Percentiles rank a stretch among this genome's conserved stretches.
These are phyloP conservation scores for Obelidium mucronatum DNA, from an alignment of 192 early-diverging fungal genomes.

Conservation along the genomic window DNA sequence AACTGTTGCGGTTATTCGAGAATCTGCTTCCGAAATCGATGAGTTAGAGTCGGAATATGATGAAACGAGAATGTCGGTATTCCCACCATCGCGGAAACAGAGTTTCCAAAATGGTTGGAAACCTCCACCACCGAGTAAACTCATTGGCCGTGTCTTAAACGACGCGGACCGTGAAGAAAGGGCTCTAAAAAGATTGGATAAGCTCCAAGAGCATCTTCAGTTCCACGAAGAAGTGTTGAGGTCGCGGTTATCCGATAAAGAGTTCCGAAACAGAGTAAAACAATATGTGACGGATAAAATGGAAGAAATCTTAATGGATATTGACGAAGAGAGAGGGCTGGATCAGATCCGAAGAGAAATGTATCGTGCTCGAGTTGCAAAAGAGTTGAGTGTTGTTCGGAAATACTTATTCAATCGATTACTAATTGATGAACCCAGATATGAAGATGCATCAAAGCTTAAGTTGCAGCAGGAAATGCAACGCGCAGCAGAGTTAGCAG, in stretches of 20 bases:
- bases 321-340: slow-evolving; percentile 35
- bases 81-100: not conserved
- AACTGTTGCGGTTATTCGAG: not conserved
- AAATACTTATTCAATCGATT: not conserved
- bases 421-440: not conserved
- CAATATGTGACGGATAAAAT: slow-evolving; percentile 53
- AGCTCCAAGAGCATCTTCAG: slow-evolving; percentile 28
- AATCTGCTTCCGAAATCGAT: not conserved
- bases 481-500: slow-evolving; percentile 50
- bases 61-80: not conserved
- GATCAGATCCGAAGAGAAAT: slow-evolving; percentile 30
- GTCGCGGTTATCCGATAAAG: slow-evolving; percentile 45
- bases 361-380: slow-evolving; percentile 38
- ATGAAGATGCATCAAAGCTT: slow-evolving; percentile 45
- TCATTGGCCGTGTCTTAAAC: slow-evolving; percentile 36
- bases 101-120: not conserved
- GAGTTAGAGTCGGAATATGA: not conserved
- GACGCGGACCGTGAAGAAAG: slow-evolving; percentile 37
- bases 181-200: slow-evolving; percentile 25
- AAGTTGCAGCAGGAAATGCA: slow-evolving; percentile 47
- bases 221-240: slow-evolving; percentile 39
- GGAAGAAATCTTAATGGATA: slow-evolving; percentile 44
- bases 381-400: slow-evolving; percentile 24
- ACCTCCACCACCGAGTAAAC: slow-evolving; percentile 12
- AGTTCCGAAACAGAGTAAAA: slow-evolving; percentile 50